Base-by-base conservation (phyloP, 179 eudicot genomes). In the Silene noctiflora region DNA sequence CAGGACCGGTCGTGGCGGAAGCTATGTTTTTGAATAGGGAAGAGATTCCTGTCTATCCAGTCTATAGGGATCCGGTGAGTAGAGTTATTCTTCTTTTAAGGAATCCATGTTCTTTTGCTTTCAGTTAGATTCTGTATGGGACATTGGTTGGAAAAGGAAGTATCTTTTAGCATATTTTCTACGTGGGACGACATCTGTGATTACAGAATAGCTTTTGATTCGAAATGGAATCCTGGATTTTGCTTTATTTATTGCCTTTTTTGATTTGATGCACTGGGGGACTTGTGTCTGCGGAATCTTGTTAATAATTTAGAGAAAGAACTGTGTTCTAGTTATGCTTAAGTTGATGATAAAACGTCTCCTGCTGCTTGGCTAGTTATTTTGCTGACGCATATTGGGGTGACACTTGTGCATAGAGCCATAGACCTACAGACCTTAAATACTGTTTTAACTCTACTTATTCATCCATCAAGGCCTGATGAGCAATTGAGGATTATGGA, bases 1-100 rank as follows among this genome's bases (percentile, higher is more conserved):
- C 77, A 94, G 98, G 98, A 46, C 99, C 99, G 10, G 98, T 95
- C 72, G 93, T 93, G 73, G 97, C 98, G 46, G 99, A 95, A 84
- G 99, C 99, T 74, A 95, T 88, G 97, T 93, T 95, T 75, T 94
- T 93, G 76, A 91, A 95, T 68, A 89, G 98, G 5, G 98, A 95
- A 79, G 99, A 95, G 83, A 77, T 95, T 79, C 95, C 99, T 3
- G 86, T 95, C n/a, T 90, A 84, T 84, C 97, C 99, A 16, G 68
- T 89, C 35, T 95, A 95, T 76, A 85, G 99, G 81, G 99, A 95
- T 80, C 99, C 99, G 65, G 99, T 95, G 74, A 86, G 98, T 74
- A 19, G 33, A 42, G 20, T 53, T 76, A 51, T 69, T 21, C 9
- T 46, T 53, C 42, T 25, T 46, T 67, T 73, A 58, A 59, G 44